Conservation (phyloP, 768 basidiomycete genomes). For the Podaxis sp. region DNA sequence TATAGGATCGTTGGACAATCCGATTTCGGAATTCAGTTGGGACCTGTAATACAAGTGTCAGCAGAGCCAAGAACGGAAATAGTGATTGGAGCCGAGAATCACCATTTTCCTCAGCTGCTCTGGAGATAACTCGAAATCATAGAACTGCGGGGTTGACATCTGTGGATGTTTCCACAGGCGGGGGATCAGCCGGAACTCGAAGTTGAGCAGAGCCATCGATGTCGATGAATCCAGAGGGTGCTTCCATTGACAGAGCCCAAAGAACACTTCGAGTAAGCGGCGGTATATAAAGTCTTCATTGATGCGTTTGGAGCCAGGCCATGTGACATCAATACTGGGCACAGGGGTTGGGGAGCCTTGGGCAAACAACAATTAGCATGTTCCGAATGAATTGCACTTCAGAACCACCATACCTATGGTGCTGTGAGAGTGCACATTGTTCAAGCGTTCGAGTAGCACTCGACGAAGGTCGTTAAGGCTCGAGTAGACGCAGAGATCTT, state of each 20-base stretch:
- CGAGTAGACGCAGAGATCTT: background rate
- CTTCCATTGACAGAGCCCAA: background rate
- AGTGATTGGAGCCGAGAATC: no score
- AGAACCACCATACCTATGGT: background rate
- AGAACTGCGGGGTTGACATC: no score
- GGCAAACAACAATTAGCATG: no score
- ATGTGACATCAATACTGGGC: background rate
- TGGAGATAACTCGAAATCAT: no score
- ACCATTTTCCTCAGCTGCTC: no score
- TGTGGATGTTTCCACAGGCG: background rate
- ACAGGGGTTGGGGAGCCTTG: no score
- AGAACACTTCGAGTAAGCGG: background rate
- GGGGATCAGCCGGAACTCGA: background rate
- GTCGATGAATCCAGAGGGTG: background rate
- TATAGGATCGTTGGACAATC: no score
- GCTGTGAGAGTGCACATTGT: background rate
- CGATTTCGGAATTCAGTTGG: no score
- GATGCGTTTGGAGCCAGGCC: background rate
- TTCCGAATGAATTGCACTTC: no score
- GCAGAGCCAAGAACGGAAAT: no score
- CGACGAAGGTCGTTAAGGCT: background rate
- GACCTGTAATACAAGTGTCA: no score
- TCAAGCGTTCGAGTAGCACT: background rate
- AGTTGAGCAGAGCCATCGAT: background rate
- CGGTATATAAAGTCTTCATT: background rate